These are phyloP conservation scores for Boletus vinaceobasis DNA, from an alignment of 768 basidiomycete species.

Conservation along the genomic window DNA sequence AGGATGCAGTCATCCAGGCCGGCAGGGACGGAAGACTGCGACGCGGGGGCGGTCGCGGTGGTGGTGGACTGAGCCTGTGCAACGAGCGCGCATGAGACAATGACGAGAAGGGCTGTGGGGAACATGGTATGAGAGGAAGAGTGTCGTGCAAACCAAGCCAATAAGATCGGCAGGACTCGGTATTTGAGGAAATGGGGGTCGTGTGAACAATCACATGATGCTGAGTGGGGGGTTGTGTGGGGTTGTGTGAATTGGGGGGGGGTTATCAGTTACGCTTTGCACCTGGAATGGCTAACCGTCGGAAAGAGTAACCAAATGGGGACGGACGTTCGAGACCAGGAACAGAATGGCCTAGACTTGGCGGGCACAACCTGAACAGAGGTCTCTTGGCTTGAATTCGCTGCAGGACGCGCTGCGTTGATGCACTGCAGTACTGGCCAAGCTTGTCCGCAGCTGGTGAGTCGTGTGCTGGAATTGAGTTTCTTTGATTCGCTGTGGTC, in stretches of 20 bases:
- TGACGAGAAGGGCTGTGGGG: constrained; percentile 18
- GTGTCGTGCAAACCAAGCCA: neutral
- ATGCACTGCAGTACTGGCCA: no score
- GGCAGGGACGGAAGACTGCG: constrained; percentile 1
- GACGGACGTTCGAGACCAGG: constrained; percentile 4
- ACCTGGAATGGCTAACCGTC: neutral
- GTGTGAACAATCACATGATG: constrained; percentile 14
- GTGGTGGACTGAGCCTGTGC: constrained; percentile 21
- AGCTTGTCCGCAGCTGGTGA: no score
- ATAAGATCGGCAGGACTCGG: neutral
- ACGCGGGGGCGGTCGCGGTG: neutral
- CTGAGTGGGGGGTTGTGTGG: neutral
- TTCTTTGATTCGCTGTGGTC: no score
- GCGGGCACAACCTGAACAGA: no score
- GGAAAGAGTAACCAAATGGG: neutral
- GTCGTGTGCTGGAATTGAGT: no score
- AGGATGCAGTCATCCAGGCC: constrained; percentile 10
- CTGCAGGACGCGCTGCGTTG: no score
- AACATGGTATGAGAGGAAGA: constrained; percentile 10
- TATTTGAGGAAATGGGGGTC: constrained; percentile 13
- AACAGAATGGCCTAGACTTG: neutral
- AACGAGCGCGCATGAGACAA: constrained; percentile 15
- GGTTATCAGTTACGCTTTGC: neutral
- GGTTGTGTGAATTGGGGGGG: neutral
- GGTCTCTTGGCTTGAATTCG: no score